Evolutionary conservation across 805 yeast species (phyloP).

Genomic region (Suhomyces prunicola): DNA sequence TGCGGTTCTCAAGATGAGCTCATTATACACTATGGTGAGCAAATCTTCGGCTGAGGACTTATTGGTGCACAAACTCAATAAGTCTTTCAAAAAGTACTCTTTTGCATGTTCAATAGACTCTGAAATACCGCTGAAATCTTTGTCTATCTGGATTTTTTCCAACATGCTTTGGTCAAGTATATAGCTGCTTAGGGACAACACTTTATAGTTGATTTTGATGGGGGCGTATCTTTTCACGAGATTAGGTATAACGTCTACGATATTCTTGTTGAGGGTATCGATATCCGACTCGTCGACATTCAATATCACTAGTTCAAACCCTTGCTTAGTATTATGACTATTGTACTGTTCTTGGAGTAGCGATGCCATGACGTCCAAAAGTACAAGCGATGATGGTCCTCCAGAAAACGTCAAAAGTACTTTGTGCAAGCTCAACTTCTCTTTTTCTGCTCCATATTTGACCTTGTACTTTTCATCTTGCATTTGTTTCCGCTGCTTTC

Average conservation of each 20-base stretch:
- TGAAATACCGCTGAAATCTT: constrained; percentile 21
- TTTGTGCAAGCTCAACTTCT: constrained; percentile 32
- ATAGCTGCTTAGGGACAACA: constrained; percentile 42
- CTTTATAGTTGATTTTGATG: constrained; percentile 32
- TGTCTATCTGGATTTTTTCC: constrained; percentile 29
- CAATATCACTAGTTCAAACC: constrained; percentile 58
- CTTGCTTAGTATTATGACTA: constrained; percentile 64
- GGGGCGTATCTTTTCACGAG: constrained; percentile 18
- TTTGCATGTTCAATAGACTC: constrained; percentile 4
- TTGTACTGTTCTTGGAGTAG: constrained; percentile 58
- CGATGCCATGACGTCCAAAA: constrained; percentile 63
- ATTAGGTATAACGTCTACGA: constrained; percentile 15
- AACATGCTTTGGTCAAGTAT: constrained; percentile 26
- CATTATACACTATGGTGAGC: constrained; percentile 42
- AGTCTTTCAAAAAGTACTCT: constrained; percentile 23
- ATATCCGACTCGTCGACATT: constrained; percentile 40
- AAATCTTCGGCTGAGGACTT: constrained; percentile 70
- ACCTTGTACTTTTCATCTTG: constrained; percentile 69
- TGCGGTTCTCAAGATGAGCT: constrained; percentile 49
- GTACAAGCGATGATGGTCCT: constrained; percentile 64
- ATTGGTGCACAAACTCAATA: constrained; percentile 42
- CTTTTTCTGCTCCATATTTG: constrained; percentile 48
- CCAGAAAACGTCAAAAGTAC: constrained; percentile 62
- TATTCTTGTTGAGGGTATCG: constrained; percentile 12
- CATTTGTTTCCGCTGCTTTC: constrained; percentile 81